A percentile compares a stretch with the other conserved stretches of the same genome.
These are phyloP conservation scores for Zalerion maritima DNA, from an alignment of 495 filamentous ascomycete genomes.

Conservation along the genomic window DNA sequence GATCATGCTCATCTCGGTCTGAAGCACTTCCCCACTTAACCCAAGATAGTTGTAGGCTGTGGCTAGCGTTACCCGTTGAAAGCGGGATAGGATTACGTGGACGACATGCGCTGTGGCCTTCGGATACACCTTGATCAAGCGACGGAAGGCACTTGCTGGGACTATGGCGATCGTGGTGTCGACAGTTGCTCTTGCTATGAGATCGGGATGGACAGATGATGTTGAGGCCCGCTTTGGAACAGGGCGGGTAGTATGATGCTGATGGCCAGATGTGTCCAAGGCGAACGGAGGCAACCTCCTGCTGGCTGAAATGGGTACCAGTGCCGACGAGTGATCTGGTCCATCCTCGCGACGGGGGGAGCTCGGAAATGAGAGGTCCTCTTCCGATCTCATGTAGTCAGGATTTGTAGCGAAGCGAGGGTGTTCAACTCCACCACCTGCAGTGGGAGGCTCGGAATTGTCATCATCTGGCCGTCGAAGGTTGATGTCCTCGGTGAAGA, in stretches of 20 bases:
- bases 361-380: conserved; percentile 16
- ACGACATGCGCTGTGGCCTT: conserved; percentile 95
- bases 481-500: conserved; percentile 91
- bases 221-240: conserved; percentile 30
- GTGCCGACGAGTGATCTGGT: conserved; percentile 8
- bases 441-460: conserved; percentile 15
- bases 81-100: conserved; percentile 85
- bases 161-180: conserved; percentile 98
- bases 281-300: conserved; percentile 63
- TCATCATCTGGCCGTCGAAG: conserved; percentile 53
- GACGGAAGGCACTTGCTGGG: conserved; percentile 85
- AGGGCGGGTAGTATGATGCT: too few species aligned
- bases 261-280: conserved; percentile 39
- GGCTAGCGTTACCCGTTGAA: conserved; percentile 86
- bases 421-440: too few species aligned
- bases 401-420: conserved; percentile 29
- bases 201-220: conserved; percentile 87
- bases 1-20: conserved; percentile 83
- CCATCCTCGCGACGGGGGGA: conserved; percentile 14
- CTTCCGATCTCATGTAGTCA: conserved; percentile 28
- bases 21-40: conserved; percentile 74
- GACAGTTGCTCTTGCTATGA: conserved; percentile 88
- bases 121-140: conserved; percentile 87
- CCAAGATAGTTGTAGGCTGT: conserved; percentile 92
- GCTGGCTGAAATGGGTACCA: conserved; percentile 13